Base-by-base conservation (phyloP, 228 moss, liverwort and hornwort genomes). In the Sphagnum magellanicum region DNA sequence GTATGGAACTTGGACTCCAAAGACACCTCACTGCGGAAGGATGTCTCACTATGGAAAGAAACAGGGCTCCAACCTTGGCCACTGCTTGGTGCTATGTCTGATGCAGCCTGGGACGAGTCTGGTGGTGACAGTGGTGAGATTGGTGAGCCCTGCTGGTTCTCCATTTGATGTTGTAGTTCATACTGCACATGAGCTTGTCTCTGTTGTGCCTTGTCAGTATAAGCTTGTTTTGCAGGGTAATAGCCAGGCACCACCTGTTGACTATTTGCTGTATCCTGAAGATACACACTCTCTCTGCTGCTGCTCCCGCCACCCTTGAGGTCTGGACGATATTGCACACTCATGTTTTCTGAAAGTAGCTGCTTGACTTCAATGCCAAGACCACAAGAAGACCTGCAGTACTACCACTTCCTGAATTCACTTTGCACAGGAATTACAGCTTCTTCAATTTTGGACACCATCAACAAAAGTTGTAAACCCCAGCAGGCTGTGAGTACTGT, bases 321-420 rank as follows among this genome's bases (percentile, higher is more conserved):
- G 58, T 88, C 84, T 16, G 84, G 81, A 60, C 81, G 76, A 77
- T 88, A 88, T 73, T 81, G 87, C 71, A 88, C 84, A 68, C 81
- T 88, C 84, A 88, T 88, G 48, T 32, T 32, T 32, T 32, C 32
- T 32, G 32, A 32, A 32, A 32, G 1, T 3, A 32, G 32, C 32
- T 32, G 32, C 32, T 32, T 32, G 32, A 32, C 32, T 32, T 32
- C 32, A 32, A 32, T 32, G 1, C 32, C 32, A 32, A 32, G 32
- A 32, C 32, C 32, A 32, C 32, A 32, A 32, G 32, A 32, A 32
- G 32, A 32, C 32, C 32, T 32, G 32, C 32, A 32, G 32, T 32
- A 32, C 32, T 32, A 32, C 32, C 32, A 32, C 32, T 32, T 32
- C 32, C 32, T 32, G 32, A 2, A 32, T 32, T 32, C 32, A 32